phyloP scores from a whole-genome alignment of 1,284 basidiomycete species.

The Leccinum angustisporum region DNA sequence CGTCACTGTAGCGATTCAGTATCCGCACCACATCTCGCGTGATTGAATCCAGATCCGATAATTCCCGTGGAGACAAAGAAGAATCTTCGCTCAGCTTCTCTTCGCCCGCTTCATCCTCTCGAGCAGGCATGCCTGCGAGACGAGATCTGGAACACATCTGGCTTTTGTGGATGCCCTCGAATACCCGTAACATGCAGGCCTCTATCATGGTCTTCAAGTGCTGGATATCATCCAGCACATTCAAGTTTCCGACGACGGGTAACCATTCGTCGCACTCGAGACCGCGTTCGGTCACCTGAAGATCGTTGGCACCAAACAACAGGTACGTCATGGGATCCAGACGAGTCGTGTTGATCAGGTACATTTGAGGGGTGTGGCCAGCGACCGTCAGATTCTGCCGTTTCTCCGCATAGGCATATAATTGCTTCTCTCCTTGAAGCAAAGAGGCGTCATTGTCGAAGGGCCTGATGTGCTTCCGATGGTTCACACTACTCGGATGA shows the following conservation, averaged over 20 bases:
- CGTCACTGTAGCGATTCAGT: slow-evolving; percentile 64
- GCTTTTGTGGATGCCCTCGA: slow-evolving; percentile 77
- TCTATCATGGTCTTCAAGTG: slow-evolving; percentile 85
- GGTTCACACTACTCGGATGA: slow-evolving; percentile 87
- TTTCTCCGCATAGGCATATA: slow-evolving; percentile 88
- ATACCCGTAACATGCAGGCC: slow-evolving; percentile 85
- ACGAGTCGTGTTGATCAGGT: slow-evolving; percentile 80
- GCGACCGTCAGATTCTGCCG: slow-evolving; percentile 66
- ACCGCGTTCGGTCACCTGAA: slow-evolving; percentile 66
- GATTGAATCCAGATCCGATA: slow-evolving; percentile 72
- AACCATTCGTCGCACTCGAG: slow-evolving; percentile 92
- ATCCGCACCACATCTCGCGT: slow-evolving; percentile 75
- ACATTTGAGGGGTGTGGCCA: slow-evolving; percentile 59
- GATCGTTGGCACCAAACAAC: slow-evolving; percentile 87
- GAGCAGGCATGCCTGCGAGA: slow-evolving; percentile 39
- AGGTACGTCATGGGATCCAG: slow-evolving; percentile 91
- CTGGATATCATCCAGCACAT: slow-evolving; percentile 82
- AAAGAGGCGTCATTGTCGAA: slow-evolving; percentile 40
- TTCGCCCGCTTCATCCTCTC: slow-evolving; percentile 62
- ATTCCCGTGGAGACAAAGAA: slow-evolving; percentile 62
- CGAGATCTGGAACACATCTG: slow-evolving; percentile 35
- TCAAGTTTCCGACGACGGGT: slow-evolving; percentile 77
- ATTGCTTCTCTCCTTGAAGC: slow-evolving; percentile 63
- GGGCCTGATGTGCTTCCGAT: slow-evolving; percentile 58
- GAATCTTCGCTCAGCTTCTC: slow-evolving; percentile 48